Conservation (phyloP, 228 moss, liverwort and hornwort genomes). For the Sphagnum magellanicum region DNA sequence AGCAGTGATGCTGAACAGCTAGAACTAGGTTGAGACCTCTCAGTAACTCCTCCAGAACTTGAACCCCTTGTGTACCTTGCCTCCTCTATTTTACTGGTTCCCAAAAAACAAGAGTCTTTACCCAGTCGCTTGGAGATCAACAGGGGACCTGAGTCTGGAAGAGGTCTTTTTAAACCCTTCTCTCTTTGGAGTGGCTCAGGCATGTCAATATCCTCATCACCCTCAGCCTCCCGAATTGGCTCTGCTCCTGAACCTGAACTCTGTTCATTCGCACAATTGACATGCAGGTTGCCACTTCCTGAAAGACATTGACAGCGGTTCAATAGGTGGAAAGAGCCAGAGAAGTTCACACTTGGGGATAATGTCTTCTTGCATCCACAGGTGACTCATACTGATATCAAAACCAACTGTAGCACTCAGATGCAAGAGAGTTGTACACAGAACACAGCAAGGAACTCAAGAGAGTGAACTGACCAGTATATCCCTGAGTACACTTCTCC, state of each 20-base stretch:
- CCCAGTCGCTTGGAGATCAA: conserved; percentile 67
- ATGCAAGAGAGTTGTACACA: background rate
- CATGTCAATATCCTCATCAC: conserved; percentile 31
- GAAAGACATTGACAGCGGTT: conserved; percentile 12
- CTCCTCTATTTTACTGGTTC: conserved; percentile 9
- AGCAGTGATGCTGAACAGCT: conserved; percentile 54
- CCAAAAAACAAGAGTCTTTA: conserved; percentile 41
- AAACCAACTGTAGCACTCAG: background rate
- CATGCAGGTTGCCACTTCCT: conserved; percentile 32
- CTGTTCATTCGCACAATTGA: conserved; percentile 23
- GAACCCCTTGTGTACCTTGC: conserved; percentile 35
- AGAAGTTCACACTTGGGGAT: background rate
- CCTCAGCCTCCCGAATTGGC: conserved; percentile 24
- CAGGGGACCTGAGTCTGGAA: conserved; percentile 53
- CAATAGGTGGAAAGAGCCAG: background rate
- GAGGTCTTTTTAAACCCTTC: conserved; percentile 60
- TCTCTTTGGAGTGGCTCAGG: conserved; percentile 38
- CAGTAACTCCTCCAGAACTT: conserved; percentile 41
- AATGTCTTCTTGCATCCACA: background rate
- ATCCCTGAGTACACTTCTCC: too few relatives aligned
- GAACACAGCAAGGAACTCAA: background rate
- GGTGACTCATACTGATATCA: background rate
- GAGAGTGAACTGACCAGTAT: background rate
- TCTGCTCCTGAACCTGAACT: conserved; percentile 20
- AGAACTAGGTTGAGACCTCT: conserved; percentile 39